Evolutionary conservation across 2,329 filamentous ascomycete genomes (phyloP), one percentile per base, ranked within the genome.

Genomic region (Aspergillus cejpii): DNA sequence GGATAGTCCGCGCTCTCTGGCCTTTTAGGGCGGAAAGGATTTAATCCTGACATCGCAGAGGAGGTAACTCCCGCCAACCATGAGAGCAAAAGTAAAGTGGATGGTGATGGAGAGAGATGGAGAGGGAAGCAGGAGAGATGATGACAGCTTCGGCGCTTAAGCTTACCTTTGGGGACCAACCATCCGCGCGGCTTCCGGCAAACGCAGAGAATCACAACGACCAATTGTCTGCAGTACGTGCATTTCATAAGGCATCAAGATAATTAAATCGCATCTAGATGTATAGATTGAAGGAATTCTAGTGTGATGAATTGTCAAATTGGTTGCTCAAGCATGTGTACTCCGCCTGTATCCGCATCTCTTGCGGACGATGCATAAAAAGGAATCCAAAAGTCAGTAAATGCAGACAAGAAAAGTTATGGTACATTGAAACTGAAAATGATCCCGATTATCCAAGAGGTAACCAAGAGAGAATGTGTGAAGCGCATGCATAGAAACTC

Each of bases 21-120:
- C 46, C 65, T 66, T 55, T 59, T 71, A 67, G 61, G 66, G 64
- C 72, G 71, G 63, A 74, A 74, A 60, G 72, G 71, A 71, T 74
- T 74, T 63, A 63, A 70, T 58, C 65, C 68, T 67, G 69, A 68
- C 69, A 73, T 73, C 56, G 61, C 60, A 60, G 55, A 55, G 51
- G 48, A 55, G 43, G 46, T 53, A 50, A 38, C 48, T 39, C 49
- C 53, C 48, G 45, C 52, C 54, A 51, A 56, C 51, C 63, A 66
- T 66, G 57, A 59, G 60, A 60, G 44, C 48, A 43, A 39, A 19
- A n/a, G n/a, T 11, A 41, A 24, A 21, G 10, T 23, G 20, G 28
- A 39, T 44, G 48, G n/a, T n/a, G n/a, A n/a, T n/a, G n/a, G n/a
- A n/a, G n/a, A n/a, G n/a, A 39, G 45, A 43, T 38, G 39, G 47